phyloP scores from a whole-genome alignment of 495 filamentous ascomycete genomes.

The Talaromyces nanjingensis region DNA sequence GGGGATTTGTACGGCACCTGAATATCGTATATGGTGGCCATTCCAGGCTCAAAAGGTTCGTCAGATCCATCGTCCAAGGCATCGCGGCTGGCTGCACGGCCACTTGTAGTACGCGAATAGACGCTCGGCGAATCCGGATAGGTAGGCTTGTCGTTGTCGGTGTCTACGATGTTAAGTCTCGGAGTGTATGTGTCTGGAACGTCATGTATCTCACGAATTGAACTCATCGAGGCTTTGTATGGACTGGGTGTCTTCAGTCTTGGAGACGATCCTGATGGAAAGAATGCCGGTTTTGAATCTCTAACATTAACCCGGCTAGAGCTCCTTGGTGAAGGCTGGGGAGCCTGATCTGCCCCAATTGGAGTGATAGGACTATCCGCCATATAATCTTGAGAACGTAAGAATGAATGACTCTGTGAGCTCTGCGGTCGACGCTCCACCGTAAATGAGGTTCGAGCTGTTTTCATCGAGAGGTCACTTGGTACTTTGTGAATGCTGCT shows the following conservation, averaged over 20 bases:
- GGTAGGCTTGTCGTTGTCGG: constrained; percentile 5
- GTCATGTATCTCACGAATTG: constrained; percentile 10
- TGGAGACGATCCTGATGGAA: constrained; percentile 36
- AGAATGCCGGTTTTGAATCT: constrained; percentile 30
- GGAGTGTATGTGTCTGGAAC: constrained; percentile 17
- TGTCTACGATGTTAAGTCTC: constrained; percentile 16
- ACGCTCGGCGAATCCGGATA: constrained; percentile 40
- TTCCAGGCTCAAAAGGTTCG: constrained; percentile 24
- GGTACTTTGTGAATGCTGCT: constrained; percentile 25
- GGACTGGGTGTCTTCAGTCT: constrained; percentile 48
- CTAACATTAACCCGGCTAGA: constrained; percentile 15
- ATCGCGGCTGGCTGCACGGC: constrained; percentile 26
- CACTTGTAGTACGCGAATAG: constrained; percentile 50
- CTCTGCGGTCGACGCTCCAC: neutral
- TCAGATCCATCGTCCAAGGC: constrained; percentile 9
- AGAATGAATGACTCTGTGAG: constrained; percentile 4
- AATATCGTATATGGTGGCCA: constrained; percentile 38
- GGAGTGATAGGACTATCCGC: constrained; percentile 16
- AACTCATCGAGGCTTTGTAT: constrained; percentile 43
- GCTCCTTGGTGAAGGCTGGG: constrained; percentile 6
- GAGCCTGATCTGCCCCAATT: constrained; percentile 18
- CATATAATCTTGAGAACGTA: neutral
- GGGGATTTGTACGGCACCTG: constrained; percentile 33
- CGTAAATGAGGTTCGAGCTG: constrained; percentile 8
- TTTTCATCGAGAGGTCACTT: constrained; percentile 26